These are phyloP conservation scores for Rossbeevera mucosa DNA, from an alignment of 768 basidiomycete genomes.

Conservation along the genomic window DNA sequence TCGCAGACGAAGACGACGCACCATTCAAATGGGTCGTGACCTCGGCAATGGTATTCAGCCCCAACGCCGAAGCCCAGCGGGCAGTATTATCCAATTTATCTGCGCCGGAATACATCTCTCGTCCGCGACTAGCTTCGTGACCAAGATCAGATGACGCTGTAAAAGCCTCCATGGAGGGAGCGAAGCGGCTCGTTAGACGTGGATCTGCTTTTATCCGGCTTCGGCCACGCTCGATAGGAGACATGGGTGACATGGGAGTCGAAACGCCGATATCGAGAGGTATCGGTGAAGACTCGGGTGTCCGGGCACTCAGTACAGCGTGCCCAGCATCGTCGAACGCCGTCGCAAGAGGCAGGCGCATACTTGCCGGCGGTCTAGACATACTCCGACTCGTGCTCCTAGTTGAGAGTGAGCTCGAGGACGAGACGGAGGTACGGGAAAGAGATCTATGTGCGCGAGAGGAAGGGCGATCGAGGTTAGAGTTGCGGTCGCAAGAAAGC, in stretches of 20 bases:
- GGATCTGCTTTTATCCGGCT: conserved; percentile 19
- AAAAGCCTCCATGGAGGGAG: conserved; percentile 23
- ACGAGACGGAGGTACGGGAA: conserved; percentile 44
- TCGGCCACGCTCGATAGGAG: conserved; percentile 27
- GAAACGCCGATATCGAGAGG: conserved; percentile 28
- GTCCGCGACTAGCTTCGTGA: conserved; percentile 18
- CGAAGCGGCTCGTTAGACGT: conserved; percentile 11
- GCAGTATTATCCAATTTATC: conserved; percentile 27
- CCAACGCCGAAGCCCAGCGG: conserved; percentile 26
- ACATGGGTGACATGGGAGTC: conserved; percentile 17
- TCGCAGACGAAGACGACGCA: conserved; percentile 14
- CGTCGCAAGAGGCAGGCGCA: conserved; percentile 22
- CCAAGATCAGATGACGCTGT: conserved; percentile 22
- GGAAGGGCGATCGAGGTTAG: conserved; percentile 16
- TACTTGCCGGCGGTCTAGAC: conserved; percentile 34
- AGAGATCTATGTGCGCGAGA: conserved; percentile 41
- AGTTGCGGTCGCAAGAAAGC: conserved; percentile 23
- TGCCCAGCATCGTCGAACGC: conserved; percentile 25
- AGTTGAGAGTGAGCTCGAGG: conserved; percentile 37
- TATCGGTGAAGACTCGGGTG: conserved; percentile 17
- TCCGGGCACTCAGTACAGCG: conserved; percentile 14
- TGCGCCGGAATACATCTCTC: conserved; percentile 16
- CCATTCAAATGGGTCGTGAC: conserved; percentile 12
- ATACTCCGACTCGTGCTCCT: conserved; percentile 38
- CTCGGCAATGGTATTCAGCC: conserved; percentile 22